Evolutionary conservation across 495 filamentous ascomycete species (phyloP).

Genomic region (Lophiotrema nucula): DNA sequence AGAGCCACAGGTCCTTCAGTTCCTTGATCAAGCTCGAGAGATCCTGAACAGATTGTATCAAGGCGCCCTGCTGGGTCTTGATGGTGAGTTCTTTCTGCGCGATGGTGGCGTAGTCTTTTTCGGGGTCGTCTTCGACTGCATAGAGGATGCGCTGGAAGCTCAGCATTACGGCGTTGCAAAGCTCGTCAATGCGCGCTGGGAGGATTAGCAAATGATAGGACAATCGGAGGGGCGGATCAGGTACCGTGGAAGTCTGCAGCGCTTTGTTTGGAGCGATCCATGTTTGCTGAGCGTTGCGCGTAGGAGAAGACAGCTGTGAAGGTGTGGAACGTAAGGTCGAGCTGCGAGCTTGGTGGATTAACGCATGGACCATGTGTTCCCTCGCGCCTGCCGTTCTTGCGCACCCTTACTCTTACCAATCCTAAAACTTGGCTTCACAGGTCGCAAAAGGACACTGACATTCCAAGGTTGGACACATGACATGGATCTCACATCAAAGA

Average conservation of each 20-base stretch:
- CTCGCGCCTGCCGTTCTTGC: no score
- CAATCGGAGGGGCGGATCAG: neutral
- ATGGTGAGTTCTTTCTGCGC: slow-evolving; percentile 63
- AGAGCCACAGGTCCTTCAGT: slow-evolving; percentile 74
- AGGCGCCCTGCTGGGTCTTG: slow-evolving; percentile 53
- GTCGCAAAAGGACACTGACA: no score
- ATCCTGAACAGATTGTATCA: slow-evolving; percentile 66
- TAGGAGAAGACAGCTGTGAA: no score
- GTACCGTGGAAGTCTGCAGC: slow-evolving; percentile 18
- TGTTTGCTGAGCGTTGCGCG: no score
- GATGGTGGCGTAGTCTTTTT: slow-evolving; percentile 38
- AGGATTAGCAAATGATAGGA: neutral
- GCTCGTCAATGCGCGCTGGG: slow-evolving; percentile 35
- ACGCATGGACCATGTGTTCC: no score
- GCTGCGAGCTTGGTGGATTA: no score
- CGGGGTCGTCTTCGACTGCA: slow-evolving; percentile 45
- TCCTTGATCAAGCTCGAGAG: slow-evolving; percentile 59
- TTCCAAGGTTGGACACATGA: no score
- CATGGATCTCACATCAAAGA: no score
- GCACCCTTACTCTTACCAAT: no score
- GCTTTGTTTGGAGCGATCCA: slow-evolving; percentile 1
- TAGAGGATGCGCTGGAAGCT: slow-evolving; percentile 60
- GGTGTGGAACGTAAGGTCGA: no score
- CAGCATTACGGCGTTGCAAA: slow-evolving; percentile 49
- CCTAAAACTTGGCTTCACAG: no score